Percentiles rank a stretch among this genome's conserved stretches.
phyloP scores from a whole-genome alignment of 495 filamentous ascomycete species.

The Collariella sp. region DNA sequence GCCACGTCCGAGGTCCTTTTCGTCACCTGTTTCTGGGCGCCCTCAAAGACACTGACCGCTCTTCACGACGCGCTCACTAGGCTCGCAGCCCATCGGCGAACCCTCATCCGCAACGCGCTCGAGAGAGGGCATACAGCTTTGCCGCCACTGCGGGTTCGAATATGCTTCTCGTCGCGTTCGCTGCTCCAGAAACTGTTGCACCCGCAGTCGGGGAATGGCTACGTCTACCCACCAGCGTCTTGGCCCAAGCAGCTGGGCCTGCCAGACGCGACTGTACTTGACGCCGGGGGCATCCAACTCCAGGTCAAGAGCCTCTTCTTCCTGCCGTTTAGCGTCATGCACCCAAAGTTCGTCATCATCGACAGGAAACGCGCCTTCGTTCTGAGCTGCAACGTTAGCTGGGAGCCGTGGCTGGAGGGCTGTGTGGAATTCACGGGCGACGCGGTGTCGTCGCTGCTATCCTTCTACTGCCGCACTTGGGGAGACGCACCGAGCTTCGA shows the following conservation, averaged over 20 bases:
- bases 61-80: conserved; percentile 41
- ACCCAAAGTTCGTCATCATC: conserved; percentile 66
- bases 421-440: conserved; percentile 52
- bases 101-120: conserved; percentile 11
- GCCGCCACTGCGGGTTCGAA: conserved; percentile 16
- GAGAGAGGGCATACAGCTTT: conserved; percentile 3
- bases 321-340: conserved; percentile 65
- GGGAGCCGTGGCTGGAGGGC: conserved; percentile 68
- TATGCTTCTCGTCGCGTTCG: conserved; percentile 56
- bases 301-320: conserved; percentile 63
- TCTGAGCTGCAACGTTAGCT: conserved; percentile 67
- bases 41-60: conserved; percentile 43
- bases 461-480: conserved; percentile 56
- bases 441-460: conserved; percentile 44
- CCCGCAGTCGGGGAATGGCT: conserved; percentile 45
- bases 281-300: conserved; percentile 47
- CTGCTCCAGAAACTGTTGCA: conserved; percentile 63
- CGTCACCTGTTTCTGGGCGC: conserved; percentile 71
- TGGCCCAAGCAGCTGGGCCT: conserved; percentile 54
- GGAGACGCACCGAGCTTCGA: conserved; percentile 15
- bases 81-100: conserved; percentile 39
- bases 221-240: conserved; percentile 45
- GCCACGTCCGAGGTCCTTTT: conserved; percentile 57
- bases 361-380: conserved; percentile 53
- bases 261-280: conserved; percentile 43